Evolutionary conservation across 1,139 yeast genomes (phyloP).

Genomic region (Wickerhamomyces sp.): DNA sequence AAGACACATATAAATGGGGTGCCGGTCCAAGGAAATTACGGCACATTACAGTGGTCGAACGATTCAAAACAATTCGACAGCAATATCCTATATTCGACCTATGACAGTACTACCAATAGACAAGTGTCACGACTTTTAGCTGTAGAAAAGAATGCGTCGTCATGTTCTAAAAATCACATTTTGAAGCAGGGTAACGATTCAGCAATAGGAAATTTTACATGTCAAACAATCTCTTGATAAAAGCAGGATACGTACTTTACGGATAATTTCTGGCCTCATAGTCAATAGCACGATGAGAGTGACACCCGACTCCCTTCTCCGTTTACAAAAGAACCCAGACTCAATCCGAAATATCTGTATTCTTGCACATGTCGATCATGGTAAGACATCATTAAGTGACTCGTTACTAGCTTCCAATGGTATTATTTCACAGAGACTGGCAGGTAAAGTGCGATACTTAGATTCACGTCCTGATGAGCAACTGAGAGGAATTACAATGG

Average conservation of each 20-base stretch:
- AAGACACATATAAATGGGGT: background rate
- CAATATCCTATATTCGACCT: too few relatives aligned
- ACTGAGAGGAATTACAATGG: conserved; percentile 96
- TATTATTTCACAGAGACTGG: conserved; percentile 88
- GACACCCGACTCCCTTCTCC: conserved; percentile 57
- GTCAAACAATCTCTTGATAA: too few relatives aligned
- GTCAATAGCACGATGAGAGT: conserved; percentile 32
- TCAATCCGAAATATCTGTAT: conserved; percentile 87
- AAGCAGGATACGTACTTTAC: too few relatives aligned
- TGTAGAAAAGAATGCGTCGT: too few relatives aligned
- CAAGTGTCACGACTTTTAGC: too few relatives aligned
- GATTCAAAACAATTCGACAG: too few relatives aligned
- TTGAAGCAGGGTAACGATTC: too few relatives aligned
- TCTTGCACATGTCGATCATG: conserved; percentile 97
- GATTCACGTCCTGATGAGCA: conserved; percentile 97
- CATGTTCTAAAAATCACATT: too few relatives aligned
- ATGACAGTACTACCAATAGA: too few relatives aligned
- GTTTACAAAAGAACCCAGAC: conserved; percentile 64
- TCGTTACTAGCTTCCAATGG: conserved; percentile 93
- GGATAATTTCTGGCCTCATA: too few relatives aligned
- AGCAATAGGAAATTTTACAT: too few relatives aligned
- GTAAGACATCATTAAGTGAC: conserved; percentile 93
- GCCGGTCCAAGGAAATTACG: background rate
- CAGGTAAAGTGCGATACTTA: conserved; percentile 88
- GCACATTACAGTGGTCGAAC: background rate